Percentiles rank a stretch among this genome's conserved stretches.
These are phyloP conservation scores for Aspergillus funiculosus DNA, from an alignment of 495 filamentous ascomycete genomes.

Conservation along the genomic window DNA sequence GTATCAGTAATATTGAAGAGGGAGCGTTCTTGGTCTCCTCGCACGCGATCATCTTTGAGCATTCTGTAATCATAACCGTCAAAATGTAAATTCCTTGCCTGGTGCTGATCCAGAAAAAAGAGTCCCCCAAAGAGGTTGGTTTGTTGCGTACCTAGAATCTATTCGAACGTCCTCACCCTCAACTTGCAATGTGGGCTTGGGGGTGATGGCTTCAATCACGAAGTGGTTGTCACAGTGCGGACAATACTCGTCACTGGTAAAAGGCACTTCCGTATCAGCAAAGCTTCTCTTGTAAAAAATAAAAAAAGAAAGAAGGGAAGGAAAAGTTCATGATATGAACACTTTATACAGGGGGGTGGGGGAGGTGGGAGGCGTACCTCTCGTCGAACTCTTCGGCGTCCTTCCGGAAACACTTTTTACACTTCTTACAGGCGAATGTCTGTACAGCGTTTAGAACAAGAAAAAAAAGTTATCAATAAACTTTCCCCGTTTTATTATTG, in stretches of 20 bases:
- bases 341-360: not conserved
- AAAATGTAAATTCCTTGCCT: constrained; percentile 1
- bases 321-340: not conserved
- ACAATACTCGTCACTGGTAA: constrained; percentile 85
- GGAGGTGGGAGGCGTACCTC: constrained; percentile 38
- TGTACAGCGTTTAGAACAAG: constrained; percentile 12
- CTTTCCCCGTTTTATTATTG: not conserved
- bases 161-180: constrained; percentile 85
- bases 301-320: too few relatives aligned
- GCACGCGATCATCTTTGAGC: constrained; percentile 87
- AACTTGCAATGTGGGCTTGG: constrained; percentile 71
- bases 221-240: constrained; percentile 99
- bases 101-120: too few relatives aligned
- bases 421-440: constrained; percentile 94
- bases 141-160: constrained; percentile 54
- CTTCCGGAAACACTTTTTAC: constrained; percentile 95
- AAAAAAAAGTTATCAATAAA: not conserved
- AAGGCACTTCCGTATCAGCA: not conserved
- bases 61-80: constrained; percentile 48
- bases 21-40: constrained; percentile 51
- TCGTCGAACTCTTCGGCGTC: constrained; percentile 88
- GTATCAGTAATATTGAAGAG: constrained; percentile 70
- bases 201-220: constrained; percentile 78
- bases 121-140: not conserved
- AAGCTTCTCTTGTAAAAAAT: constrained; percentile 3